Conservation (phyloP, 805 yeast species). For the Teunomyces aglyptinius region DNA sequence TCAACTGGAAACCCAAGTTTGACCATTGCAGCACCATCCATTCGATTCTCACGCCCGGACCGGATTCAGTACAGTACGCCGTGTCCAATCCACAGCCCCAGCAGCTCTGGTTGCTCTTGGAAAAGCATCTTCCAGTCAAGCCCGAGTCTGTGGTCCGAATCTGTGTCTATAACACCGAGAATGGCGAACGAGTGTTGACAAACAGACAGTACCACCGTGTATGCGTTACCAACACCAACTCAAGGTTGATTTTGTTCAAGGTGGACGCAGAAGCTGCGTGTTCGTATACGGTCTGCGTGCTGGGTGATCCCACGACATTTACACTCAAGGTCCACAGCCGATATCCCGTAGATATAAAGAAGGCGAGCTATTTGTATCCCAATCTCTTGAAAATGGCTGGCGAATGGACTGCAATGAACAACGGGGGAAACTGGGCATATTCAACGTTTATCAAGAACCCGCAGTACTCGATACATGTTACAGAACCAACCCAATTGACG, state of each 20-base stretch:
- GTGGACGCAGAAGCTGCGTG: conserved; percentile 22
- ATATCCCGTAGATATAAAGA: conserved; percentile 20
- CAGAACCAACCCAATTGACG: conserved; percentile 8
- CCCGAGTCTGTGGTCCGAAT: conserved; percentile 10
- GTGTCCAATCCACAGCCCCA: conserved; percentile 23
- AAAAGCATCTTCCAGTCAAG: conserved; percentile 39
- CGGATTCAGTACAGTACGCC: conserved; percentile 43
- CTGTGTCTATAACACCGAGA: conserved; percentile 22
- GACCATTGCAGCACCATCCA: conserved; percentile 19
- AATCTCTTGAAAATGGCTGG: conserved; percentile 26
- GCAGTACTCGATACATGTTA: conserved; percentile 39
- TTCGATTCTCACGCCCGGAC: conserved; percentile 12
- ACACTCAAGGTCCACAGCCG: conserved; percentile 28
- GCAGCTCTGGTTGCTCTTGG: conserved; percentile 49
- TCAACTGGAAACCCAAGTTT: conserved; percentile 60
- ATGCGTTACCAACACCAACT: conserved; percentile 27
- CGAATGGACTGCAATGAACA: conserved; percentile 42
- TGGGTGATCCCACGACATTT: conserved; percentile 23
- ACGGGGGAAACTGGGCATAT: conserved; percentile 57
- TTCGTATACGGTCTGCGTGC: conserved; percentile 21
- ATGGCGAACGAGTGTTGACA: conserved; percentile 29
- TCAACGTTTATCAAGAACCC: conserved; percentile 54
- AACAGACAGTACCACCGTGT: conserved; percentile 21
- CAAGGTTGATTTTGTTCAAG: conserved; percentile 33
- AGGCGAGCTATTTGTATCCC: conserved; percentile 28